phyloP scores from a whole-genome alignment of 805 yeast species.

The Lachancea kluyveri region DNA sequence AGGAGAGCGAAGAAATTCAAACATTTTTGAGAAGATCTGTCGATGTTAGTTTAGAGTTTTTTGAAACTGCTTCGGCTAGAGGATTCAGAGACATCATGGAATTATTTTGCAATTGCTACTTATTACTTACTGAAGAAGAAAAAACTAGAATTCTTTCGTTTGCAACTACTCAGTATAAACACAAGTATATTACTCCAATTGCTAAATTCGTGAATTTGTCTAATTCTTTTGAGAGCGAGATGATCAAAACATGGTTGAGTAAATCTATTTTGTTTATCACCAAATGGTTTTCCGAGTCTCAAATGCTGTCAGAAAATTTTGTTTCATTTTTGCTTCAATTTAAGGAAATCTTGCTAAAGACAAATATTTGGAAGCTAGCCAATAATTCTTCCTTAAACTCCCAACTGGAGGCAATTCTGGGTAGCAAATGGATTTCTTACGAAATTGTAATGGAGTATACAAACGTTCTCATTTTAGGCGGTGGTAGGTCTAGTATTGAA shows the following conservation, averaged over 20 bases:
- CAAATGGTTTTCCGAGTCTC: slow-evolving; percentile 52
- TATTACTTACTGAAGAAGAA: slow-evolving; percentile 18
- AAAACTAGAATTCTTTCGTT: slow-evolving; percentile 21
- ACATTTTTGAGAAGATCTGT: slow-evolving; percentile 15
- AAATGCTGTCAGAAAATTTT: slow-evolving; percentile 24
- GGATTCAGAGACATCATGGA: slow-evolving; percentile 11
- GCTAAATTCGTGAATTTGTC: slow-evolving; percentile 20
- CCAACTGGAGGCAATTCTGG: slow-evolving; percentile 57
- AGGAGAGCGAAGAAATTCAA: slow-evolving; percentile 8
- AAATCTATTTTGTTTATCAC: slow-evolving; percentile 57
- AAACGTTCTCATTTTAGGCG: slow-evolving; percentile 34
- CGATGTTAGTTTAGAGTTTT: slow-evolving; percentile 4
- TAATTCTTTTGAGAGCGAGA: slow-evolving; percentile 13
- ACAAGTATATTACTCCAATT: slow-evolving; percentile 29
- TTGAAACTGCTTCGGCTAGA: slow-evolving; percentile 2
- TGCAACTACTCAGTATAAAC: slow-evolving; percentile 20
- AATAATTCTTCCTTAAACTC: slow-evolving; percentile 48
- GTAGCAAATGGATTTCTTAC: slow-evolving; percentile 40
- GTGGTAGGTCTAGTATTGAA: slow-evolving; percentile 34
- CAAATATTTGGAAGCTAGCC: slow-evolving; percentile 35
- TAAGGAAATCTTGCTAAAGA: slow-evolving; percentile 25
- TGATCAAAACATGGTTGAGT: slow-evolving; percentile 44
- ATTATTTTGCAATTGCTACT: slow-evolving; percentile 8
- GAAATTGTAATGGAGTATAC: slow-evolving; percentile 41
- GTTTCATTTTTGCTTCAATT: slow-evolving; percentile 30